These are phyloP conservation scores for Candida cerambycidarum DNA, from an alignment of 805 yeast genomes.

Conservation along the genomic window DNA sequence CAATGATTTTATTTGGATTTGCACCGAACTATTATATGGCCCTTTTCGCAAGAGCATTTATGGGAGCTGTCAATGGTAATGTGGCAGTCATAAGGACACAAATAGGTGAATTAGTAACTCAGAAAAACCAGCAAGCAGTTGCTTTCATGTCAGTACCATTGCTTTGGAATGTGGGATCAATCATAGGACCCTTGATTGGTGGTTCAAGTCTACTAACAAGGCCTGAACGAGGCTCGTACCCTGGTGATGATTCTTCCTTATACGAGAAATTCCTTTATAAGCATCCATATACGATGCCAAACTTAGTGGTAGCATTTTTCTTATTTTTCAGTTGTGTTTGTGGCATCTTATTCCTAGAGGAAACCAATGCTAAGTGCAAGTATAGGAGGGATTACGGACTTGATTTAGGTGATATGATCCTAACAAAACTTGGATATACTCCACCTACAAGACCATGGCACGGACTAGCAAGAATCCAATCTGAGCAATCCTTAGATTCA, in stretches of 20 bases:
- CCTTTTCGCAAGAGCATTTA: slow-evolving; percentile 48
- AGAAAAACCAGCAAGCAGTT: slow-evolving; percentile 58
- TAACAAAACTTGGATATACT: slow-evolving; percentile 24
- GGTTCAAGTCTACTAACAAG: slow-evolving; percentile 50
- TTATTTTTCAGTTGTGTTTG: slow-evolving; percentile 22
- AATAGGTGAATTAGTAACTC: slow-evolving; percentile 59
- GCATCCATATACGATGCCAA: slow-evolving; percentile 38
- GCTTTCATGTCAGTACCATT: slow-evolving; percentile 64
- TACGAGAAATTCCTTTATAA: slow-evolving; percentile 25
- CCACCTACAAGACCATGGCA: slow-evolving; percentile 34
- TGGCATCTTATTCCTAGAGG: slow-evolving; percentile 37
- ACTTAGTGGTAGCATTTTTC: slow-evolving; percentile 29
- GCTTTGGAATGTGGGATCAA: slow-evolving; percentile 58
- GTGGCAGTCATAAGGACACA: slow-evolving; percentile 61
- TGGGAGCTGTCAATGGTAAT: slow-evolving; percentile 64
- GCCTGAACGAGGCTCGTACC: slow-evolving; percentile 23
- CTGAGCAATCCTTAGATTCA: slow-evolving; percentile 23
- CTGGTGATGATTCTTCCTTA: slow-evolving; percentile 1
- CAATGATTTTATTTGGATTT: slow-evolving; percentile 54
- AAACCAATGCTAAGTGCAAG: slow-evolving; percentile 26
- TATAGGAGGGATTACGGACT: slow-evolving; percentile 27
- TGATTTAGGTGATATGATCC: slow-evolving; percentile 33
- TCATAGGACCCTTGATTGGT: slow-evolving; percentile 61
- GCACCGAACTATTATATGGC: slow-evolving; percentile 54
- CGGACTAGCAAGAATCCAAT: slow-evolving; percentile 19